Conservation (phyloP, 176 grass and related monocot species). For the Ensete ventricosum region DNA sequence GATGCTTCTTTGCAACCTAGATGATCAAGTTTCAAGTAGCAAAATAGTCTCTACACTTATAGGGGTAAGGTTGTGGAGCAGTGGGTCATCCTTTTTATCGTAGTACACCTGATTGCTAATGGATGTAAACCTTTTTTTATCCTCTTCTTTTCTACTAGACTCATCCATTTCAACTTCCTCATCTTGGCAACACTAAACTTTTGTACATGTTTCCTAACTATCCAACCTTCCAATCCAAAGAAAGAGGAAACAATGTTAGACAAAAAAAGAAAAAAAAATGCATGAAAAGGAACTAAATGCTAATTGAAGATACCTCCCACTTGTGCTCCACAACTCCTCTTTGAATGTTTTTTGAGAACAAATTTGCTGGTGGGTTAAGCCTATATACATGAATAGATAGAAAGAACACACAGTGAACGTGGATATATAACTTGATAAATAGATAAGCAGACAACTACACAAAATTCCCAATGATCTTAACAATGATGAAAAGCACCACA, state of each 20-base stretch:
- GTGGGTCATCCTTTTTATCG: background rate
- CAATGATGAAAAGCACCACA: background rate
- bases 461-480: background rate
- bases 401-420: background rate
- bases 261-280: background rate
- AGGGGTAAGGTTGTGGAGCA: too few species aligned
- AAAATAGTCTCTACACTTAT: too few species aligned
- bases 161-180: background rate
- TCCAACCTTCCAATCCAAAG: background rate
- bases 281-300: conserved; percentile 5
- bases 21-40: too few species aligned
- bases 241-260: conserved; percentile 1
- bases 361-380: conserved; percentile 60
- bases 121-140: background rate
- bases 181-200: background rate
- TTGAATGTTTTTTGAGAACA: conserved; percentile 69
- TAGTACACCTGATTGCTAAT: background rate
- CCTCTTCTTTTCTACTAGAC: background rate
- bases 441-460: background rate
- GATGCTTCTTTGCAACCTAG: too few species aligned
- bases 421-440: background rate
- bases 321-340: conserved; percentile 47
- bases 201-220: background rate
- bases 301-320: conserved; percentile 57
- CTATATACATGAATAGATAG: conserved; percentile 24